These are phyloP conservation scores for Entoloma clypeatum DNA, from an alignment of 1,284 basidiomycete genomes.

Conservation along the genomic window DNA sequence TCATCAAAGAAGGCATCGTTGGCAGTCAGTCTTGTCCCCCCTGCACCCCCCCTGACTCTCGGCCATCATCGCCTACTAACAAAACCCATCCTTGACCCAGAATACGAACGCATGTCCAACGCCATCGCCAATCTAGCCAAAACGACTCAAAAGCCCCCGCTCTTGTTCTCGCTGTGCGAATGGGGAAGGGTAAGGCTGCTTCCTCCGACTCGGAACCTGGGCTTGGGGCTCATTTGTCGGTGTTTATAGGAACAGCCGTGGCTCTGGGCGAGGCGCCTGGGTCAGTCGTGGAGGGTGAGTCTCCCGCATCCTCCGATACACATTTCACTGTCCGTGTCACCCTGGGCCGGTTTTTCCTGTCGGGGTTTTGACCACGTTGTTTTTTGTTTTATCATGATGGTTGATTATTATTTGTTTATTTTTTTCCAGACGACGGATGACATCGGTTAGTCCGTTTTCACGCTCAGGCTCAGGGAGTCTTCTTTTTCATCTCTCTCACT, in stretches of 20 bases:
- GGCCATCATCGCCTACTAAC: not conserved
- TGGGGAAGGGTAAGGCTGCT: slow-evolving; percentile 35
- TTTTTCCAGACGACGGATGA: slow-evolving; percentile 47
- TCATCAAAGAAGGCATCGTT: slow-evolving; percentile 43
- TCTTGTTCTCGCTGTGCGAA: slow-evolving; percentile 49
- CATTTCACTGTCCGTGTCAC: too few species aligned
- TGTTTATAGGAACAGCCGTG: slow-evolving; percentile 49
- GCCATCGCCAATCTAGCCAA: slow-evolving; percentile 41
- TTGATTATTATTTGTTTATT: slow-evolving; percentile 1
- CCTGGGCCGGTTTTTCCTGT: too few species aligned
- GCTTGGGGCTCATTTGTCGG: slow-evolving; percentile 22
- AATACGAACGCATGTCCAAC: slow-evolving; percentile 46
- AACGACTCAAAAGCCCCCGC: slow-evolving; percentile 35
- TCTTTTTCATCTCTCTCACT: not conserved
- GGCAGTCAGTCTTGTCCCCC: slow-evolving; percentile 37
- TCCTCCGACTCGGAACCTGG: not conserved
- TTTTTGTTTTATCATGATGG: not conserved
- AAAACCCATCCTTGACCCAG: slow-evolving; percentile 24
- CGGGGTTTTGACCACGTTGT: too few species aligned
- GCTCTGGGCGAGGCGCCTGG: slow-evolving; percentile 51
- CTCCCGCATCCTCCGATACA: too few species aligned
- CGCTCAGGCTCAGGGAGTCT: slow-evolving; percentile 9
- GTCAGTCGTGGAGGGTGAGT: slow-evolving; percentile 58
- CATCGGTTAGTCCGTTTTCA: slow-evolving; percentile 48
- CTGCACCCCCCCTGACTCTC: slow-evolving; percentile 1